Evolutionary conservation across 768 basidiomycete species (phyloP).

Genomic region (Suillus placidus): DNA sequence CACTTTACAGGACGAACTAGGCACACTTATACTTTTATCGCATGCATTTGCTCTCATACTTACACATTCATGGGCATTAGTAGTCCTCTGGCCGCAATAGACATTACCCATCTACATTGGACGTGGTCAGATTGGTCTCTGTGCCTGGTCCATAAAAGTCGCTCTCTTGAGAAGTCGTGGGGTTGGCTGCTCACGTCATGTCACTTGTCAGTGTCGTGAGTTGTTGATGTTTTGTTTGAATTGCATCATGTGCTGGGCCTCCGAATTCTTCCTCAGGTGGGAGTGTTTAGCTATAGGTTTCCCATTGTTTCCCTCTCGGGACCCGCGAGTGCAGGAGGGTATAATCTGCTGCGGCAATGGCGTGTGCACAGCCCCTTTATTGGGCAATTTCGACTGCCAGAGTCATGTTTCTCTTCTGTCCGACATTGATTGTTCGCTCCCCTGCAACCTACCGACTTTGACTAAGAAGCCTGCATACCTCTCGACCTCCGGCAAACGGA

Average conservation of each 20-base stretch:
- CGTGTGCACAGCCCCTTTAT: not conserved
- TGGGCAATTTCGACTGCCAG: not conserved
- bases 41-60: constrained; percentile 18
- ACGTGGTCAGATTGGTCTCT: not conserved
- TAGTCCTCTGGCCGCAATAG: constrained; percentile 22
- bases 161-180: not conserved
- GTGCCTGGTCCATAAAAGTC: not conserved
- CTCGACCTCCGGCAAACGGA: not conserved
- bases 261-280: not conserved
- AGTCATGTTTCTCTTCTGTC: not conserved
- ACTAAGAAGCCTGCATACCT: not conserved
- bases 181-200: not conserved
- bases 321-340: not conserved
- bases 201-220: not conserved
- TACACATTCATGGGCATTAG: constrained; percentile 19
- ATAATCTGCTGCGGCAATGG: not conserved
- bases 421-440: not conserved
- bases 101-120: constrained; percentile 11
- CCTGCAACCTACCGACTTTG: too few species aligned
- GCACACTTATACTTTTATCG: constrained; percentile 15
- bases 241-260: not conserved
- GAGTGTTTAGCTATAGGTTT: not conserved
- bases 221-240: not conserved
- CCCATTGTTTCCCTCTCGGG: not conserved
- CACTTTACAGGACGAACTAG: constrained; percentile 84